Conservation (phyloP, 2,329 filamentous ascomycete species). For the Lachnellula arida region DNA sequence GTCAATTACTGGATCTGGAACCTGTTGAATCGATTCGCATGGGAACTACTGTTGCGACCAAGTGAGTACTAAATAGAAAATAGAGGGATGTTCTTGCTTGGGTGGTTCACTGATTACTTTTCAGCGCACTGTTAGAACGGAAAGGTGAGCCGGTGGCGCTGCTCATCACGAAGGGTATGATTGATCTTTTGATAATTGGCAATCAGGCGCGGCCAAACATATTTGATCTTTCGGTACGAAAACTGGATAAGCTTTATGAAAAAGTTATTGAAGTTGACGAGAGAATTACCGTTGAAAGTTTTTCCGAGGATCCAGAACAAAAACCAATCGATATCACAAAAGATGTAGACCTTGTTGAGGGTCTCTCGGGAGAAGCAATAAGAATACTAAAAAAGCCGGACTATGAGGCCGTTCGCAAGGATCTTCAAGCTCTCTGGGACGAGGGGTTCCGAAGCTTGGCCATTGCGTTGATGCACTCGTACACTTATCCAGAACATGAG, state of each 20-base stretch:
- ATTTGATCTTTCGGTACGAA: conserved; percentile 64
- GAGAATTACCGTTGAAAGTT: conserved; percentile 65
- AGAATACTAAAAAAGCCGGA: conserved; percentile 53
- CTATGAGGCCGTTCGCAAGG: conserved; percentile 32
- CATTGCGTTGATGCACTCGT: conserved; percentile 63
- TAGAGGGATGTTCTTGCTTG: background rate
- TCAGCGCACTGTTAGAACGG: conserved; percentile 62
- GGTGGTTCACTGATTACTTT: conserved; percentile 55
- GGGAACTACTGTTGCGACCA: conserved; percentile 74
- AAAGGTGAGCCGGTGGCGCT: conserved; percentile 52
- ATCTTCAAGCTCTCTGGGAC: conserved; percentile 53
- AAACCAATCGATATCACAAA: conserved; percentile 59
- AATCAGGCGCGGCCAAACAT: conserved; percentile 68
- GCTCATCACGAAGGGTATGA: conserved; percentile 62
- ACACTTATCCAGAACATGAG: conserved; percentile 63
- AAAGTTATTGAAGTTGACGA: conserved; percentile 66
- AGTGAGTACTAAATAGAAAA: conserved; percentile 40
- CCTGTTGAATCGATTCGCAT: conserved; percentile 56
- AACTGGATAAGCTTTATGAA: conserved; percentile 63
- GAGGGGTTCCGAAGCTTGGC: conserved; percentile 57
- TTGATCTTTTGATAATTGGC: conserved; percentile 63
- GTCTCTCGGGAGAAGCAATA: conserved; percentile 60
- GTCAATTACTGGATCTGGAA: background rate
- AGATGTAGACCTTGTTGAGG: conserved; percentile 54
- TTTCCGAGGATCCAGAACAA: conserved; percentile 43